Evolutionary conservation across 2,329 filamentous ascomycete genomes (phyloP), one percentile per base, ranked within the genome.

Genomic region (Penicillium sp.): DNA sequence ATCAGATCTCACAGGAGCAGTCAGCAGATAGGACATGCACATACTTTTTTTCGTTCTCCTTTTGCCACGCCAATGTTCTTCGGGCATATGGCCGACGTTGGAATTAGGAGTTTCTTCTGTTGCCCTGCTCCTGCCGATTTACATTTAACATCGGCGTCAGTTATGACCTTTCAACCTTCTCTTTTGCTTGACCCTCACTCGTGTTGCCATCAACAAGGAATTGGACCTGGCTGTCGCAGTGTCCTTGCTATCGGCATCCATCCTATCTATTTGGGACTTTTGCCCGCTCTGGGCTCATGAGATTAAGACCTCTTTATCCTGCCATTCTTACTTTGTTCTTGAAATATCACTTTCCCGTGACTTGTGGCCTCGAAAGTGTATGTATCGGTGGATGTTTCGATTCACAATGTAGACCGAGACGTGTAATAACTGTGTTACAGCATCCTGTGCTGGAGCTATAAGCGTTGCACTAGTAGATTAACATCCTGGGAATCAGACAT

Each of bases 141-240:
- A 50, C 49, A 57, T 56, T 51, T 39, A 49, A 58, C 51, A 57
- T 59, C 58, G 60, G 58, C 63, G 59, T 64, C 55, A 56, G 45
- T 57, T 49, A 53, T 47, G 51, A 52, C 28, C 10, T 41, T 46
- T 53, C 29, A 38, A 38, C 45, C n/a, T 21, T 42, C 6, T 43
- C n/a, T 38, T 13, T 45, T 15, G 28, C 43, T 26, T 38, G 31
- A 45, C 50, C 53, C 50, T 46, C 36, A 33, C 49, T 49, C 53
- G 18, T 51, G 36, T 44, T 55, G 42, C 29, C 50, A 29, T 29
- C 42, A 49, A 53, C 21, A 49, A 47, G 44, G 48, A 47, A 51
- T 49, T 45, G 29, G 58, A 53, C 52, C 47, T 49, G 48, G 58
- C 16, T 47, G 51, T 54, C 48, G 46, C 44, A 47, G 46, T 54